Evolutionary conservation across 2,329 filamentous ascomycete genomes (phyloP).

Genomic region (Zymoseptoria brevis): DNA sequence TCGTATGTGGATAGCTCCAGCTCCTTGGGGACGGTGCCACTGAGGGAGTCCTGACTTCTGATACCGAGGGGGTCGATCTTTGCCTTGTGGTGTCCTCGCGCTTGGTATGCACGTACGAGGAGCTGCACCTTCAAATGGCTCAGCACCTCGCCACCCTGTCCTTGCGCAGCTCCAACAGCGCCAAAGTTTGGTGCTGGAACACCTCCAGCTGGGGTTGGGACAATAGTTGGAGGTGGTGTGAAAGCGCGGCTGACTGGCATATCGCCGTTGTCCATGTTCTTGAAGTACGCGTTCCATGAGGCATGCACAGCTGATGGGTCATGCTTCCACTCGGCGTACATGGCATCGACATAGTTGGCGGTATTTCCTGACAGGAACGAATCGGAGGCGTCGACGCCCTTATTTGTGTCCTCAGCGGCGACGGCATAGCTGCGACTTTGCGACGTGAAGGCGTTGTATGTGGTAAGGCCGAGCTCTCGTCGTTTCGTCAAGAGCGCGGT

Average conservation of each 20-base stretch:
- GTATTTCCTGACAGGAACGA: slow-evolving; percentile 95
- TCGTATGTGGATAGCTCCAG: slow-evolving; percentile 88
- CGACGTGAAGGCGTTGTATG: slow-evolving; percentile 35
- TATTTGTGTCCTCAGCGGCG: slow-evolving; percentile 49
- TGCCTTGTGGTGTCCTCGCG: slow-evolving; percentile 95
- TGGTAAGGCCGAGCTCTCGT: slow-evolving; percentile 37
- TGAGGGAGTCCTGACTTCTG: slow-evolving; percentile 53
- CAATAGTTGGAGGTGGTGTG: slow-evolving; percentile 85
- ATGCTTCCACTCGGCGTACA: slow-evolving; percentile 97
- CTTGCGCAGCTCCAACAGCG: slow-evolving; percentile 55
- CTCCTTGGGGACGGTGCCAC: slow-evolving; percentile 59
- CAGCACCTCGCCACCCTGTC: slow-evolving; percentile 71
- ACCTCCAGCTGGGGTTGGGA: slow-evolving; percentile 72
- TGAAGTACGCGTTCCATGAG: slow-evolving; percentile 99
- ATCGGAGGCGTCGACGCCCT: slow-evolving; percentile 76
- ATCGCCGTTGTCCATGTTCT: slow-evolving; percentile 95
- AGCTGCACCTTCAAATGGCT: slow-evolving; percentile 98
- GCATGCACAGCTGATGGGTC: slow-evolving; percentile 91
- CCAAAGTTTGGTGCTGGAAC: slow-evolving; percentile 66
- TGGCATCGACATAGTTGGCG: slow-evolving; percentile 98
- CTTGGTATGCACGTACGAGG: slow-evolving; percentile 93
- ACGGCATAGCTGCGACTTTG: slow-evolving; percentile 51
- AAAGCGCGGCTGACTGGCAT: slow-evolving; percentile 98
- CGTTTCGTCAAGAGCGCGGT: slow-evolving; percentile 42
- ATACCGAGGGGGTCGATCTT: slow-evolving; percentile 95